A percentile compares a stretch with the other conserved stretches of the same genome.
These are phyloP conservation scores for Fusarium penzigii DNA, from an alignment of 2,329 filamentous ascomycete species.

Conservation along the genomic window DNA sequence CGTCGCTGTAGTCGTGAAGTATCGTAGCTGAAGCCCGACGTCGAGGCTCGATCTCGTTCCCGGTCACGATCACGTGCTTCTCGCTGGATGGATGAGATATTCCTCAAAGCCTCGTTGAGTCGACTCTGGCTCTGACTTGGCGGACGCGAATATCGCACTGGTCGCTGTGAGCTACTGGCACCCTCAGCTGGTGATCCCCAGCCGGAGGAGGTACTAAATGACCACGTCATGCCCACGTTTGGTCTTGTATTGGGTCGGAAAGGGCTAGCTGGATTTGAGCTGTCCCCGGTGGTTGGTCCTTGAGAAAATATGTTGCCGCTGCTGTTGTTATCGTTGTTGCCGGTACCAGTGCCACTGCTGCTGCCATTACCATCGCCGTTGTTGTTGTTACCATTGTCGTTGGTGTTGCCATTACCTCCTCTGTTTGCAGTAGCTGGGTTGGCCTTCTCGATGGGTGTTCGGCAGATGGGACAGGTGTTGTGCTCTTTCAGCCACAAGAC, in stretches of 20 bases:
- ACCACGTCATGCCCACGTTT: constrained; percentile 7
- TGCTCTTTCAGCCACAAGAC: constrained; percentile 84
- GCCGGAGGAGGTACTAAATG: neutral
- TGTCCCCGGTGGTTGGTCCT: constrained; percentile 10
- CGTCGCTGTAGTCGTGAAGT: constrained; percentile 38
- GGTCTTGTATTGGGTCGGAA: constrained; percentile 5
- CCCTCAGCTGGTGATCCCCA: constrained; percentile 5
- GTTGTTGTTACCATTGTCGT: constrained; percentile 16
- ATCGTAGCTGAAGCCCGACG: constrained; percentile 34
- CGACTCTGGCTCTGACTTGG: constrained; percentile 31
- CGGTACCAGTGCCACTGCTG: neutral
- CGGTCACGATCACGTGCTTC: constrained; percentile 30
- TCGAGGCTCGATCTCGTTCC: constrained; percentile 21
- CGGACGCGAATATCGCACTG: constrained; percentile 22
- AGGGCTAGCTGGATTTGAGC: constrained; percentile 9
- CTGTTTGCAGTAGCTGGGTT: constrained; percentile 9
- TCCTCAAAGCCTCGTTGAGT: constrained; percentile 34
- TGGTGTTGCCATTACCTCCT: constrained; percentile 7
- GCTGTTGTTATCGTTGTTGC: neutral
- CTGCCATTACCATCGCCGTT: neutral
- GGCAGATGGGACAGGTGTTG: constrained; percentile 87
- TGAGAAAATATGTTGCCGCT: constrained; percentile 13
- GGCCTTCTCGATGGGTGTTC: constrained; percentile 55
- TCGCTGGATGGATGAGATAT: constrained; percentile 30
- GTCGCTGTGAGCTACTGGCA: constrained; percentile 11